phyloP scores from a whole-genome alignment of 805 yeast species.

The Suhomyces xylopsoci region DNA sequence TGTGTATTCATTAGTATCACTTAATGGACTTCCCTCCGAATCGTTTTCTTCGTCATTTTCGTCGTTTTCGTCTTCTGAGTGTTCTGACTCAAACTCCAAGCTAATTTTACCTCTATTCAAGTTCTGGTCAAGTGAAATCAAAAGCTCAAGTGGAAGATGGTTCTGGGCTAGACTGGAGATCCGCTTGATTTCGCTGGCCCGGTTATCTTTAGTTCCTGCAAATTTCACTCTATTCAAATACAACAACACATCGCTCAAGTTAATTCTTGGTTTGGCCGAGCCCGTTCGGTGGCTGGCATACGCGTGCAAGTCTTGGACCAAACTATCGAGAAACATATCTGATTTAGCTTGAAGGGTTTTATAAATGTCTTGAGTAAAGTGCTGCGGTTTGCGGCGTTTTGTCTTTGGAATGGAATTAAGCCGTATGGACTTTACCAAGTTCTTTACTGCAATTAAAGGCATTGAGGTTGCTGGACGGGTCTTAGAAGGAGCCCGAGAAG shows the following conservation, averaged over 20 bases:
- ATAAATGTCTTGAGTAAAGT: conserved; percentile 12
- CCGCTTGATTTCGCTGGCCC: conserved; percentile 15
- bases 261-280: conserved; percentile 24
- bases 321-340: conserved; percentile 25
- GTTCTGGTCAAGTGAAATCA: conserved; percentile 31
- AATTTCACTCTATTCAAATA: conserved; percentile 31
- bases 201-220: conserved; percentile 6
- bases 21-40: not conserved
- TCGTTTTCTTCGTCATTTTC: not conserved
- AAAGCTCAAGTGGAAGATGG: conserved; percentile 34
- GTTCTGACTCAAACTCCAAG: not conserved
- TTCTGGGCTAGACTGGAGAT: conserved; percentile 32
- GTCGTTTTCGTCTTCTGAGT: too few species aligned
- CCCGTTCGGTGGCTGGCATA: conserved; percentile 29
- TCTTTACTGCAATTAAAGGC: conserved; percentile 15
- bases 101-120: conserved; percentile 9
- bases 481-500: not conserved
- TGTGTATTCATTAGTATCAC: not conserved
- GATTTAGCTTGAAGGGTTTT: conserved; percentile 26
- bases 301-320: conserved; percentile 34
- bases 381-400: not conserved
- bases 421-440: conserved; percentile 12
- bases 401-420: not conserved
- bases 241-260: conserved; percentile 34
- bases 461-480: not conserved